phyloP scores from a whole-genome alignment of 208 protist species.

The Acanthamoeba castellanii region DNA sequence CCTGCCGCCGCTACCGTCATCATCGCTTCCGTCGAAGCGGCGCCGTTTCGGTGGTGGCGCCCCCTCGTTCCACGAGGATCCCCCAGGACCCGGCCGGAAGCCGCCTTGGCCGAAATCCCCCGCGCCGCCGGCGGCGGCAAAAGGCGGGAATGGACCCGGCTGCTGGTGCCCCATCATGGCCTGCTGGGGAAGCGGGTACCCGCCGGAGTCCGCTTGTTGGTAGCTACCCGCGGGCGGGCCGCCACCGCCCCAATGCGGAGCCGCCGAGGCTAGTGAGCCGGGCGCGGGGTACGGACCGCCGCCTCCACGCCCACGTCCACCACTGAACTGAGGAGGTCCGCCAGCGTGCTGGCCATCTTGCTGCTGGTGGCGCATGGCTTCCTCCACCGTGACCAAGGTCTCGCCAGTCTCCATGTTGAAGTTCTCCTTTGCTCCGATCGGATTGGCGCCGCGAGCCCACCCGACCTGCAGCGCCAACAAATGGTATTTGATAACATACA shows the following conservation, averaged over 20 bases:
- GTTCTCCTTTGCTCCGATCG: constrained; percentile 17
- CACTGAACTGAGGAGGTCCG: not conserved
- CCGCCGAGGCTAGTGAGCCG: too few relatives aligned
- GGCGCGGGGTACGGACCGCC: too few relatives aligned
- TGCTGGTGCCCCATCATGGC: too few relatives aligned
- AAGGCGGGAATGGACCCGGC: too few relatives aligned
- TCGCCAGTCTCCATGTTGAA: constrained; percentile 48
- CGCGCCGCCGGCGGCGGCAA: too few relatives aligned
- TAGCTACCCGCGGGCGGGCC: too few relatives aligned
- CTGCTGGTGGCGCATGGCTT: not conserved
- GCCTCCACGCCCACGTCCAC: too few relatives aligned
- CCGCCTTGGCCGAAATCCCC: not conserved
- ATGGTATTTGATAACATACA: not conserved
- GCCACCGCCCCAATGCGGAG: too few relatives aligned
- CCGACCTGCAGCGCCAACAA: not conserved
- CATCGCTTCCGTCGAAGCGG: not conserved
- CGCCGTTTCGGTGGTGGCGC: not conserved
- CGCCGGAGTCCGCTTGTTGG: too few relatives aligned
- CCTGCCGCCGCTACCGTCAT: not conserved
- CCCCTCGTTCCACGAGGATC: not conserved
- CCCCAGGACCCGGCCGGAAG: not conserved
- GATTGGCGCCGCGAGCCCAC: constrained; percentile 43
- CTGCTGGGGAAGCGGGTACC: too few relatives aligned
- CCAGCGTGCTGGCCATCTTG: not conserved
- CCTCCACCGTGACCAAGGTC: constrained; percentile 6